Evolutionary conservation across 495 filamentous ascomycete genomes (phyloP), one percentile per base, ranked within the genome.

Genomic region (Oidiodendron maius): DNA sequence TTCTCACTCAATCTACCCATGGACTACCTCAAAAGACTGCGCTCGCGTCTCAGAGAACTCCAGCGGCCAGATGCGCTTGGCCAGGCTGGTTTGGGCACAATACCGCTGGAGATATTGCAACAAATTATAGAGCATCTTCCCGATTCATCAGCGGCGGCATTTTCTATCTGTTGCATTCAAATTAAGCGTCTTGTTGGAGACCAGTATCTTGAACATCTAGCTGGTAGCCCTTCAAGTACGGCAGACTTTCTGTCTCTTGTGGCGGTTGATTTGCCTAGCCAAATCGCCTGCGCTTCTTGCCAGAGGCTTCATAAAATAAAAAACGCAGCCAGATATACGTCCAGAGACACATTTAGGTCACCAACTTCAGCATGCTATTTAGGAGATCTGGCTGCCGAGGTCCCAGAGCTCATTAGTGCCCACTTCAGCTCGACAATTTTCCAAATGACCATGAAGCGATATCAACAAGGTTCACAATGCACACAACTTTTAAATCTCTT

Each of bases 111-210:
- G 12, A 34, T 43, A 11, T 40, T 43, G 13, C 4, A 35, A 42
- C 20, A 15, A n/a, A 50, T 50, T 17, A 42, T 42, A 22, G 47
- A 36, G 26, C 36, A 50, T 40, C 47, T 43, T 50, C 38, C 38
- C 16, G 10, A 17, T 5, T 30, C 23, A 24, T 43, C 47, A 44
- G 28, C 47, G 3, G 38, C 44, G 25, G 47, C 47, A 3, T 50
- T 50, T 34, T 35, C 26, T 10, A 30, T 50, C 16, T 42, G 38
- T 40, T 37, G 47, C 38, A 43, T 35, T 24, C 39, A 50, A 3
- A 4, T 50, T 40, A 50, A 44, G 37, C 16, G 17, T 15, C 15
- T 43, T 10, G 38, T 43, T 30, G 47, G 38, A 42, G 5, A 18
- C 13, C 38, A 35, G 12, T 22, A 36, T 1, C 39, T 50, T 22